Evolutionary conservation across 2,329 filamentous ascomycete species (phyloP).

Genomic region (Sphaerostilbella broomeana): DNA sequence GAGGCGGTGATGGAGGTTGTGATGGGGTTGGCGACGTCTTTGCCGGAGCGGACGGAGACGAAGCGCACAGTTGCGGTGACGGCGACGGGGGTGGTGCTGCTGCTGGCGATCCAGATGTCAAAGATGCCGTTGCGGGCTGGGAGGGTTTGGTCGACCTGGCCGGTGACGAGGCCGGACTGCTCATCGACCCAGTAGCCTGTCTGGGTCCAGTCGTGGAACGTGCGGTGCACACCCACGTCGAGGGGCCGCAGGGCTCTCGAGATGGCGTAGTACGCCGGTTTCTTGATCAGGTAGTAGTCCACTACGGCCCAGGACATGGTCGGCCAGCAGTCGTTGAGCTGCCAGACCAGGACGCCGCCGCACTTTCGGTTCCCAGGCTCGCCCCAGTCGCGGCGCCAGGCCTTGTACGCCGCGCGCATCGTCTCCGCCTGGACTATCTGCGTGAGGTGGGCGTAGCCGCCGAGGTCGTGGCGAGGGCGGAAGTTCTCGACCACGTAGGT

Average conservation of each 20-base stretch:
- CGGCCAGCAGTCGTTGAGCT: slow-evolving; percentile 66
- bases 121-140: slow-evolving; percentile 29
- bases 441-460: slow-evolving; percentile 69
- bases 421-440: slow-evolving; percentile 50
- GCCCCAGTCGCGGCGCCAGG: slow-evolving; percentile 58
- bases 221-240: slow-evolving; percentile 48
- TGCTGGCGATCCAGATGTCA: slow-evolving; percentile 40
- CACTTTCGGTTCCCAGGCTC: slow-evolving; percentile 45
- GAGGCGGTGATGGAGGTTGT: slow-evolving; percentile 20
- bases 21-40: slow-evolving; percentile 25
- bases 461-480: slow-evolving; percentile 47
- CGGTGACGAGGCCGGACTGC: slow-evolving; percentile 11
- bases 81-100: slow-evolving; percentile 18
- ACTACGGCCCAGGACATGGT: slow-evolving; percentile 60
- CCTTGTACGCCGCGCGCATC: slow-evolving; percentile 44
- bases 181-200: slow-evolving; percentile 13
- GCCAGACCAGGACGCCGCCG: slow-evolving; percentile 61
- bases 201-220: slow-evolving; percentile 36
- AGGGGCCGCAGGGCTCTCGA: slow-evolving; percentile 54
- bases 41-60: slow-evolving; percentile 35
- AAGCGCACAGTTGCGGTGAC: slow-evolving; percentile 30
- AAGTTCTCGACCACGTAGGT: slow-evolving; percentile 75
- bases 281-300: slow-evolving; percentile 57
- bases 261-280: slow-evolving; percentile 49
- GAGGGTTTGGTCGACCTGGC: slow-evolving; percentile 31